A percentile compares a stretch with the other conserved stretches of the same genome.
Conservation (phyloP, 208 protist genomes). For the Wallacemonas sp. region DNA sequence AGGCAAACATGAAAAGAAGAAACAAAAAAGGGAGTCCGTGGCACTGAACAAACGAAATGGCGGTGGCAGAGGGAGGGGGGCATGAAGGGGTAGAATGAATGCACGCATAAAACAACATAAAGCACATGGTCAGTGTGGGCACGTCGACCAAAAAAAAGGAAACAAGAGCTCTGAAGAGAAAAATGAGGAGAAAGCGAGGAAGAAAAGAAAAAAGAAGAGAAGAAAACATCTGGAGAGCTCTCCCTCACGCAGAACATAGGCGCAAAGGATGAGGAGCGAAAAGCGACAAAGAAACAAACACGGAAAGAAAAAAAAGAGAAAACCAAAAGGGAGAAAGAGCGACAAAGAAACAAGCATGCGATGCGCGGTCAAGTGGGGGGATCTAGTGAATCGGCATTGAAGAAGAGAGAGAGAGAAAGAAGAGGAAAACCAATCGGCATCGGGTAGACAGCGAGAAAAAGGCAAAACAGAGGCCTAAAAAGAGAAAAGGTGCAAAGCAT, state of each 20-base stretch:
- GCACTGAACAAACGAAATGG: too few relatives aligned
- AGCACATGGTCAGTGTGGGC: too few relatives aligned
- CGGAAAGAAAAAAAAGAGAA: neutral
- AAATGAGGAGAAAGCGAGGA: conserved; percentile 5
- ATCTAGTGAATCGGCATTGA: too few relatives aligned
- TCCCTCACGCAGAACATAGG: too few relatives aligned
- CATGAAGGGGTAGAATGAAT: too few relatives aligned
- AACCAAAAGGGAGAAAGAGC: neutral
- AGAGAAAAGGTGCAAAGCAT: conserved; percentile 11
- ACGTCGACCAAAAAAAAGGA: too few relatives aligned
- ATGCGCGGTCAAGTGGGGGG: too few relatives aligned
- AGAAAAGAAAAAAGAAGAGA: neutral
- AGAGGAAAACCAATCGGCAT: conserved; percentile 3
- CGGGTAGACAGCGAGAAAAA: neutral
- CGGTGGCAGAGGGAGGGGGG: too few relatives aligned
- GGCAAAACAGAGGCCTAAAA: neutral
- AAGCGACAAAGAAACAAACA: conserved; percentile 14
- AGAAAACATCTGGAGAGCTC: too few relatives aligned
- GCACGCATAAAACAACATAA: too few relatives aligned
- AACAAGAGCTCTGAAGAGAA: too few relatives aligned
- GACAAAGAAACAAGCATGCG: neutral
- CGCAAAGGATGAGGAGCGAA: neutral
- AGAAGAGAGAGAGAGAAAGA: neutral
- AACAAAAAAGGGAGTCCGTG: too few relatives aligned
- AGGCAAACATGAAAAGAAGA: neutral